Base-by-base conservation (phyloP, 2,329 filamentous ascomycete genomes). In the Fusarium penzigii region DNA sequence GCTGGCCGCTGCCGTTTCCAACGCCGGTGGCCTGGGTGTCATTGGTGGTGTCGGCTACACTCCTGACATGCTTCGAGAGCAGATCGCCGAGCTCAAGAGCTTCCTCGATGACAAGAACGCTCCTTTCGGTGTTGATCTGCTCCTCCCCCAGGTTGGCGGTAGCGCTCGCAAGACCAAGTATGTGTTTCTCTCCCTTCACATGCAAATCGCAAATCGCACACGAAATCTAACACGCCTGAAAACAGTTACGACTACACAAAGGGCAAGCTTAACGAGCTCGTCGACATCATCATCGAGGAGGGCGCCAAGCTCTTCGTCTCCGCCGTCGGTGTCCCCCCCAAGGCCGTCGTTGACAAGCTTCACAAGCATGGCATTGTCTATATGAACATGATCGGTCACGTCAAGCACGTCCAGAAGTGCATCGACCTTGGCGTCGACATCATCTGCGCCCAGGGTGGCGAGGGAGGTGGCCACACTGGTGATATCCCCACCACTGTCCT, bases 301-400 rank as follows among this genome's bases (percentile, higher is more conserved):
- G 90, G 90, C 61, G 89, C 92, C 56, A 92, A 86, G 74, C 85
- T 99, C 54, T 99, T 99, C 78, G 94, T 99, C 66, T 97, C 90
- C 47, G 94, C 94, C 67, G 92, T 99, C 71, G 94, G 94, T 68
- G 89, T 97, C 25, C 92, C 94, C 41, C 91, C 94, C 62, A 90
- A 90, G 76, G 78, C 83, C 64, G 87, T 97, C 53, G 92, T 99
- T 67, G 92, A 97, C 62, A 88, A 84, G 70, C 86, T 99, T 43
- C 94, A 99, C 83, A 83, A 85, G 69, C 78, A 85, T 68, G 92
- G 92, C 63, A 84, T 99, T 64, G 82, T 96, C 63, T 96, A 95
- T 83, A 97, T 97, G 94, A 99, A 99, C 87, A 99, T 99, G 94
- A 92, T 99, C 72, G 94, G 94, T 63, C 94, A 99, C 82, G 93